Evolutionary conservation across 2,329 filamentous ascomycete species (phyloP).

Genomic region (Elsinoe ampelina): DNA sequence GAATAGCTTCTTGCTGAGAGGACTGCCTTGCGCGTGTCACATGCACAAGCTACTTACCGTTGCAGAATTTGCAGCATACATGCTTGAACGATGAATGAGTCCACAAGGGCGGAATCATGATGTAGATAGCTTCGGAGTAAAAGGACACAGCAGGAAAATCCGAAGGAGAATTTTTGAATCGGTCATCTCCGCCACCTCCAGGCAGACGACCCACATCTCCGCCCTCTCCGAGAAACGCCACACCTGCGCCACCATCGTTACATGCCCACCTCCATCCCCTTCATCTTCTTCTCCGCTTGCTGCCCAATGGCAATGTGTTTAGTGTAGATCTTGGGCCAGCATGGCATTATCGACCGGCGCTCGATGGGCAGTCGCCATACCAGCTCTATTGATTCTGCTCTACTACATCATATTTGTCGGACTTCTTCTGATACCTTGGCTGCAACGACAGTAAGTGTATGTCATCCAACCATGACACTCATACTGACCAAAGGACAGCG

Average conservation of each 20-base stretch:
- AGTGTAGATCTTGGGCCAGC: background rate
- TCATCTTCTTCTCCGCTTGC: background rate
- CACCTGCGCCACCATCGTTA: background rate
- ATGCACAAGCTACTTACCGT: too few species aligned
- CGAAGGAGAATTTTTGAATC: background rate
- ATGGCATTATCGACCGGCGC: constrained; percentile 5
- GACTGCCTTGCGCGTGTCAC: constrained; percentile 26
- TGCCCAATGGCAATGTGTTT: background rate
- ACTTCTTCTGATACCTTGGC: constrained; percentile 55
- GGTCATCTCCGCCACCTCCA: background rate
- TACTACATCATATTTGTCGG: constrained; percentile 60
- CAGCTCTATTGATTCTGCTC: constrained; percentile 34
- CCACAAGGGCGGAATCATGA: too few species aligned
- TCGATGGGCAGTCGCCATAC: constrained; percentile 6
- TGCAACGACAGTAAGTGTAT: constrained; percentile 68
- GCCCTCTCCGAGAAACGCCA: background rate
- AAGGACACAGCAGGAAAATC: too few species aligned
- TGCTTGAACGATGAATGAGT: too few species aligned
- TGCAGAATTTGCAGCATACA: too few species aligned
- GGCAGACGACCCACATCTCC: background rate
- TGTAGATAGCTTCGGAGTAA: too few species aligned
- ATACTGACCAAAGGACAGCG: constrained; percentile 39
- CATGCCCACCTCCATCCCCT: background rate
- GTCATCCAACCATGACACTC: background rate
- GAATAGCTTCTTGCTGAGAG: constrained; percentile 23